These are phyloP conservation scores for Tulasnella sp. DNA, from an alignment of 768 basidiomycete species.

Conservation along the genomic window DNA sequence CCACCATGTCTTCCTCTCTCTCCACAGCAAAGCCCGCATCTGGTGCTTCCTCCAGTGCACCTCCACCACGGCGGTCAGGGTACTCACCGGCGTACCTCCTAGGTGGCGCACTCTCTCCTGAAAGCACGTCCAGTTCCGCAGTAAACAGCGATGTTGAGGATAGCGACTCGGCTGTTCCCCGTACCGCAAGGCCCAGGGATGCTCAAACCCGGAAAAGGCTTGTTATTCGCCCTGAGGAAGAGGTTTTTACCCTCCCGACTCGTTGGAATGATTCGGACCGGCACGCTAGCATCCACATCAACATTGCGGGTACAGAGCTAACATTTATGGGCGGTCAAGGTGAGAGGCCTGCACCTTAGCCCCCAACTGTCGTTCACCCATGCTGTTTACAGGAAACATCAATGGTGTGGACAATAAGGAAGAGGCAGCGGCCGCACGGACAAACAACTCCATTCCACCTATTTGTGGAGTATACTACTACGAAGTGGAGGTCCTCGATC, in stretches of 20 bases:
- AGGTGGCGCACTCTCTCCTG: background rate
- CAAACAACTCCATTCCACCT: slow-evolving; percentile 71
- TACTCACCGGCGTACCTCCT: background rate
- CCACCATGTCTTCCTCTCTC: background rate
- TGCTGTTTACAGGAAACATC: slow-evolving; percentile 26
- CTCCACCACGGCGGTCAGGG: background rate
- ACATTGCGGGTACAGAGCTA: slow-evolving; percentile 68
- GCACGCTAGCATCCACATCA: slow-evolving; percentile 55
- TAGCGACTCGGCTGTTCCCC: background rate
- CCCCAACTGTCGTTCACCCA: background rate
- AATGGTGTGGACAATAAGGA: slow-evolving; percentile 58
- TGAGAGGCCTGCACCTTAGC: slow-evolving; percentile 32
- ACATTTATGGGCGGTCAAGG: slow-evolving; percentile 51
- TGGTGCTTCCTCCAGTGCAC: background rate
- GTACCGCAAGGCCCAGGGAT: slow-evolving; percentile 3
- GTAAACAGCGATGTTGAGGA: slow-evolving; percentile 22
- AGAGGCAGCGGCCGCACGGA: slow-evolving; percentile 80
- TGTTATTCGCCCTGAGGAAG: slow-evolving; percentile 17
- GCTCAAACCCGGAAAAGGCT: background rate
- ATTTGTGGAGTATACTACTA: slow-evolving; percentile 93
- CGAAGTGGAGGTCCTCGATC: slow-evolving; percentile 79
- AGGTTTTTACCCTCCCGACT: slow-evolving; percentile 59
- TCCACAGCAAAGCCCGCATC: background rate
- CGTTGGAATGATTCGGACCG: slow-evolving; percentile 74
- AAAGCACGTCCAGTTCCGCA: slow-evolving; percentile 8